A percentile compares a stretch with the other conserved stretches of the same genome.
phyloP scores from a whole-genome alignment of 179 eudicot species.

The Corrigiola litoralis region DNA sequence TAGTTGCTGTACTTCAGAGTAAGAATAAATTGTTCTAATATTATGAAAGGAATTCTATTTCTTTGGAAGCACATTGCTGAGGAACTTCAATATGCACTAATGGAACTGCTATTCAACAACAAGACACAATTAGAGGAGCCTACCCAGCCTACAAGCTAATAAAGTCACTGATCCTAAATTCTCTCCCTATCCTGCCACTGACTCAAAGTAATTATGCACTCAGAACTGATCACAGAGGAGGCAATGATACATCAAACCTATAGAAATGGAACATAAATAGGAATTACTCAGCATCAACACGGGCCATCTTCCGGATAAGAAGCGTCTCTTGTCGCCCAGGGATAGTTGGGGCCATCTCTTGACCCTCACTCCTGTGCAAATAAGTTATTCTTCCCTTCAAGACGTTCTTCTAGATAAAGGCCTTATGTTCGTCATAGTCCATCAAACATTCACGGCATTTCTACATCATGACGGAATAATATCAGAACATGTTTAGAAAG shows the following conservation, averaged over 20 bases:
- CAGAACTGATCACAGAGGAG: not conserved
- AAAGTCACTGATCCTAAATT: too few species aligned
- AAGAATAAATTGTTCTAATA: too few species aligned
- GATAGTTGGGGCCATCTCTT: constrained; percentile 22
- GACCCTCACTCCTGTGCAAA: constrained; percentile 9
- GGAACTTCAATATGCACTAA: too few species aligned
- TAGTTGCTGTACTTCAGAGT: too few species aligned
- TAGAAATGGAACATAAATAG: too few species aligned
- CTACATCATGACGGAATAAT: constrained; percentile 12
- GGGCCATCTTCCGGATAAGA: constrained; percentile 19
- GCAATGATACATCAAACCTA: not conserved
- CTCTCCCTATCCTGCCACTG: too few species aligned
- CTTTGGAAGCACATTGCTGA: too few species aligned
- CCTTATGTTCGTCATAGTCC: not conserved
- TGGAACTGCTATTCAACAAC: too few species aligned
- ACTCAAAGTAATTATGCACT: too few species aligned
- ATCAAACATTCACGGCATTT: not conserved
- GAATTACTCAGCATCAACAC: constrained; percentile 9
- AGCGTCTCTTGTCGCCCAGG: constrained; percentile 19
- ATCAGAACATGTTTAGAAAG: not conserved
- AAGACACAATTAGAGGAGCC: too few species aligned
- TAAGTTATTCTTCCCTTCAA: constrained; percentile 9
- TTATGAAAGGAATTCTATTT: too few species aligned
- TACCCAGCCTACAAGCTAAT: too few species aligned
- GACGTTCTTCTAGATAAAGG: not conserved